phyloP scores from a whole-genome alignment of 2,329 filamentous ascomycete genomes.

The Nothomitra cinnamomea region DNA sequence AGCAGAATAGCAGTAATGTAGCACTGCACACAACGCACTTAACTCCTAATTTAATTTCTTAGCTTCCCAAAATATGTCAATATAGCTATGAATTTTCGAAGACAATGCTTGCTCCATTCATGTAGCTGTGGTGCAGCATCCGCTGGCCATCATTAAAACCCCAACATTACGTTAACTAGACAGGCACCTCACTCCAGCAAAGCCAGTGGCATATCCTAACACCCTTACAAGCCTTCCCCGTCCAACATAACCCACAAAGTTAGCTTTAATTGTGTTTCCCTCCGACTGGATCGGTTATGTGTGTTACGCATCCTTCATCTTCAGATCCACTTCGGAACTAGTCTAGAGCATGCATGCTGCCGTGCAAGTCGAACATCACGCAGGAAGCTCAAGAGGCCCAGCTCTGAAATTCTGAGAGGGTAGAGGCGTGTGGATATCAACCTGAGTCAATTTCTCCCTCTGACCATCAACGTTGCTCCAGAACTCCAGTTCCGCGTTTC shows the following conservation, averaged over 20 bases:
- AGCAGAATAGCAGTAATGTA: not conserved
- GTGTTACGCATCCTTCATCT: not conserved
- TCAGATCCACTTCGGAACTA: not conserved
- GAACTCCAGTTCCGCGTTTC: not conserved
- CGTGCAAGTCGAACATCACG: not conserved
- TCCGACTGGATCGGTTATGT: not conserved
- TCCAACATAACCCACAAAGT: not conserved
- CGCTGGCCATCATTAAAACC: not conserved
- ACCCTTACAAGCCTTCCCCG: not conserved
- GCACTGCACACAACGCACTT: not conserved
- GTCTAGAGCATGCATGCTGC: not conserved
- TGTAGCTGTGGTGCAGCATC: not conserved
- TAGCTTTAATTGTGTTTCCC: not conserved
- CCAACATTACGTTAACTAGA: not conserved
- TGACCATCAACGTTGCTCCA: not conserved
- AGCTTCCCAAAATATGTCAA: not conserved
- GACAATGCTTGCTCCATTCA: not conserved
- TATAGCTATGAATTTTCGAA: not conserved
- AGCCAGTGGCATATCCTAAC: not conserved
- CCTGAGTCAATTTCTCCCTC: not conserved
- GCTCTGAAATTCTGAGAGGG: not conserved
- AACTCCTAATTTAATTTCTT: not conserved
- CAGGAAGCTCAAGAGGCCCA: not conserved
- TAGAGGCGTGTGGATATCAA: not conserved
- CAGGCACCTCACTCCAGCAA: not conserved